Conservation (phyloP, 176 grass and related monocot genomes). For the Alopecurus myosuroides region DNA sequence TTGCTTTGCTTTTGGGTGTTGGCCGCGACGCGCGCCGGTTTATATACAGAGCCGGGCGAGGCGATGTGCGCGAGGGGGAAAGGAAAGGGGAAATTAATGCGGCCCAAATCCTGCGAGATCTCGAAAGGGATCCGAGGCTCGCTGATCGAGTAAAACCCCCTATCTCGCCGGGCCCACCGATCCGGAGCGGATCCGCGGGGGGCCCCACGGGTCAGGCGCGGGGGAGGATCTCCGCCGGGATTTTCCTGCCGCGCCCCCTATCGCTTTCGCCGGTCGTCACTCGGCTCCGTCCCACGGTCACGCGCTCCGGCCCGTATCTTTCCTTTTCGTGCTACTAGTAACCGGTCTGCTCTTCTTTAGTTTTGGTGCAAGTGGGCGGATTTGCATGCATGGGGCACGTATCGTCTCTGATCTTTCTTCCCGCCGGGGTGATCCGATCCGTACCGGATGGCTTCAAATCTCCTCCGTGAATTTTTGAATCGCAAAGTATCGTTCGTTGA, state of each 20-base stretch:
- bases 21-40: neutral
- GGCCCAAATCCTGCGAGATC: slow-evolving; percentile 46
- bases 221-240: slow-evolving; percentile 47
- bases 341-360: too few species aligned
- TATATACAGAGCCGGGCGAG: slow-evolving; percentile 13
- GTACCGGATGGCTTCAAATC: neutral
- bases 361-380: neutral
- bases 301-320: neutral
- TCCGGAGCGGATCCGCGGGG: slow-evolving; percentile 35
- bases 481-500: too few species aligned
- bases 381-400: slow-evolving; percentile 5
- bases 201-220: slow-evolving; percentile 32
- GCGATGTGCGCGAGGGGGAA: too few species aligned
- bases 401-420: neutral
- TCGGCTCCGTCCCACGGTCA: too few species aligned
- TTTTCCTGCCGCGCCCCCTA: slow-evolving; percentile 30
- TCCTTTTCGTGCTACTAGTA: neutral
- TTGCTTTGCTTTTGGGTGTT: neutral
- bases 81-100: neutral
- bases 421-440: too few species aligned
- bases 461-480: too few species aligned
- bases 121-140: slow-evolving; percentile 35
- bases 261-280: slow-evolving; percentile 18
- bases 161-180: neutral
- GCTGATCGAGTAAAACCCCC: neutral